phyloP scores from a whole-genome alignment of 495 filamentous ascomycete genomes.

The Aspergillus coremiiformis region DNA sequence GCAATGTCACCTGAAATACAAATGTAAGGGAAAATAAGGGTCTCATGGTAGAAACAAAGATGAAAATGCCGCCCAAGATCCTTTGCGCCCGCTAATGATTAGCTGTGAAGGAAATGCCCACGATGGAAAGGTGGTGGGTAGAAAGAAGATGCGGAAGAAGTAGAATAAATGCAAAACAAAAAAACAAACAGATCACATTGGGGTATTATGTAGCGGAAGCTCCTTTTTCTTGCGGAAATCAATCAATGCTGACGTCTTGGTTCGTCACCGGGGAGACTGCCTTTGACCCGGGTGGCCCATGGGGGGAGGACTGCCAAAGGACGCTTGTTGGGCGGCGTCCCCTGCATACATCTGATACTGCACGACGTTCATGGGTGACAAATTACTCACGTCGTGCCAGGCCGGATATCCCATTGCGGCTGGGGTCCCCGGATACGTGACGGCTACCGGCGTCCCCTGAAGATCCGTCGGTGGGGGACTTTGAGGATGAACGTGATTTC shows the following conservation, averaged over 20 bases:
- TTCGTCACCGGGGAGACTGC: constrained; percentile 18
- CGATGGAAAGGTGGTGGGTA: constrained; percentile 21
- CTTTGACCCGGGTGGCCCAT: constrained; percentile 34
- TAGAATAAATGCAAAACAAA: constrained; percentile 14
- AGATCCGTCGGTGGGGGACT: constrained; percentile 25
- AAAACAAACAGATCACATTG: constrained; percentile 21
- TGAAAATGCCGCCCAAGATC: constrained; percentile 32
- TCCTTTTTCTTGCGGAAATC: constrained; percentile 3
- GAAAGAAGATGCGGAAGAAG: constrained; percentile 11
- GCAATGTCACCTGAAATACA: not conserved
- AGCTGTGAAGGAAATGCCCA: constrained; percentile 32
- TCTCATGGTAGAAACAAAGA: not conserved
- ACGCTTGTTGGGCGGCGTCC: constrained; percentile 25
- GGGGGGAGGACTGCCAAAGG: constrained; percentile 23
- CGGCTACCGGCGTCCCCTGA: constrained; percentile 25
- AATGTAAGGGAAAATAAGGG: not conserved
- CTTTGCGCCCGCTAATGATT: constrained; percentile 41
- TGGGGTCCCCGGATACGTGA: constrained; percentile 30
- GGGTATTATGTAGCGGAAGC: constrained; percentile 21
- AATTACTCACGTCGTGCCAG: constrained; percentile 34
- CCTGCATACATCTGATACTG: constrained; percentile 35
- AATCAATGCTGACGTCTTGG: not conserved
- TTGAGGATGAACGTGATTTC: constrained; percentile 19
- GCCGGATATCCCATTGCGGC: constrained; percentile 28
- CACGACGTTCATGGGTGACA: constrained; percentile 30